Evolutionary conservation across 2,329 filamentous ascomycete species (phyloP).

Genomic region (Ascomycota sp.): DNA sequence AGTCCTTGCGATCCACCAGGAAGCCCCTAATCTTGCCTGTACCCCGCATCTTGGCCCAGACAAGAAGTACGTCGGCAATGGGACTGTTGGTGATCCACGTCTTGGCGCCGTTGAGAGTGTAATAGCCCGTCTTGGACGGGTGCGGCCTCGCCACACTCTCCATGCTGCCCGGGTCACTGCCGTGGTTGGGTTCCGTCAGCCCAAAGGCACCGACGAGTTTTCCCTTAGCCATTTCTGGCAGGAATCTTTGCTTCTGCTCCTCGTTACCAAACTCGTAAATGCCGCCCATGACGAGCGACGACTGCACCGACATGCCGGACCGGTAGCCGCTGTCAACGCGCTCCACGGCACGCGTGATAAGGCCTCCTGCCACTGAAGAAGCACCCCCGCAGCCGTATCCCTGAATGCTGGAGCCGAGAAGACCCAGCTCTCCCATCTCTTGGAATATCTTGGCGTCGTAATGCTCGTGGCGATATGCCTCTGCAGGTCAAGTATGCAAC

Average conservation of each 20-base stretch:
- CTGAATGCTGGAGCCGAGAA: conserved; percentile 65
- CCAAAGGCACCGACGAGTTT: conserved; percentile 71
- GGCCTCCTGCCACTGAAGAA: conserved; percentile 66
- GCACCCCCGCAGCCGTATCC: conserved; percentile 78
- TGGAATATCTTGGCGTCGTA: conserved; percentile 69
- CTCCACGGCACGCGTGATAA: conserved; percentile 79
- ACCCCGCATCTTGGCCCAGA: conserved; percentile 83
- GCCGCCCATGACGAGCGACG: conserved; percentile 78
- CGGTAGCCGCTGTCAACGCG: conserved; percentile 79
- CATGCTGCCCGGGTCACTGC: conserved; percentile 78
- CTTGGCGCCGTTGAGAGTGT: conserved; percentile 58
- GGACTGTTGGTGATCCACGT: conserved; percentile 94
- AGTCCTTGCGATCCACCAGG: conserved; percentile 63
- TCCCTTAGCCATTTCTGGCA: conserved; percentile 63
- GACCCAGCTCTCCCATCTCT: conserved; percentile 84
- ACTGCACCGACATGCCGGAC: conserved; percentile 83
- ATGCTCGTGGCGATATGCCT: conserved; percentile 64
- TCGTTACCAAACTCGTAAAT: conserved; percentile 72
- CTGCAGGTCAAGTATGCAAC: conserved; percentile 18
- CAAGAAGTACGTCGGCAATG: conserved; percentile 61
- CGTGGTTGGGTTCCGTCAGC: conserved; percentile 79
- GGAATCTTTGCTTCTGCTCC: conserved; percentile 67
- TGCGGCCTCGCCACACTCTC: conserved; percentile 70
- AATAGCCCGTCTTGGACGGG: conserved; percentile 63
- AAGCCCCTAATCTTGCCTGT: conserved; percentile 91